Evolutionary conservation across 257 asterid species (phyloP), one percentile per base, ranked within the genome.

Genomic region (Hygrophila difformis): DNA sequence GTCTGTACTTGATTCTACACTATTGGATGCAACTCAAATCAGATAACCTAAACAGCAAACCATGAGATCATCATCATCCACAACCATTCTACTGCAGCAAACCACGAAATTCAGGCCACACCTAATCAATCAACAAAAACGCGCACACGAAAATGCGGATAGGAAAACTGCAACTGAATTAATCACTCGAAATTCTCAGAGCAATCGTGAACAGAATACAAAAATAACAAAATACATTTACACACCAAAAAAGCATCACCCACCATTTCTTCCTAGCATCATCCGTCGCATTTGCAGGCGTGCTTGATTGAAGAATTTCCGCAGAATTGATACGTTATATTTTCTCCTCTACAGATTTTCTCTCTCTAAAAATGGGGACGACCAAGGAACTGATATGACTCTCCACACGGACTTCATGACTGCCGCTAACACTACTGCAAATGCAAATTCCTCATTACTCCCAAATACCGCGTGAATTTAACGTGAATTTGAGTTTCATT

Each of bases 391-490:
- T 55, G 66, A 50, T 54, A 52, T 63, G 68, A 68, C 74, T 55
- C 48, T 48, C 67, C 47, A 70, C 89, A 73, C 79, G 77, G 81
- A 68, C 73, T 72, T 73, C 70, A 65, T 55, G 78, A 67, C 76
- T 56, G 59, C 49, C 19, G 47, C 47, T 41, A 2, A 7, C 19
- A 16, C 47, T 3, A 9, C 47, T 9, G n/a, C 12, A 15, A 15
- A 55, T 54, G n/a, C n/a, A n/a, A n/a, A n/a, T n/a, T n/a, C n/a
- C n/a, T n/a, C n/a, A 59, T 59, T 47, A 49, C 57, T 51, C 70
- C 52, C 49, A 15, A n/a, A 63, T 62, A 64, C 72, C 87, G 83
- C 81, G 88, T 80, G 63, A 57, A 81, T 75, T 74, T 76, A 64
- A 59, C 56, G 49, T 52, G 71, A 68, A 68, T 76, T 68, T 77